Conservation (phyloP, 768 basidiomycete species). For the Cystobasidium tubakii region DNA sequence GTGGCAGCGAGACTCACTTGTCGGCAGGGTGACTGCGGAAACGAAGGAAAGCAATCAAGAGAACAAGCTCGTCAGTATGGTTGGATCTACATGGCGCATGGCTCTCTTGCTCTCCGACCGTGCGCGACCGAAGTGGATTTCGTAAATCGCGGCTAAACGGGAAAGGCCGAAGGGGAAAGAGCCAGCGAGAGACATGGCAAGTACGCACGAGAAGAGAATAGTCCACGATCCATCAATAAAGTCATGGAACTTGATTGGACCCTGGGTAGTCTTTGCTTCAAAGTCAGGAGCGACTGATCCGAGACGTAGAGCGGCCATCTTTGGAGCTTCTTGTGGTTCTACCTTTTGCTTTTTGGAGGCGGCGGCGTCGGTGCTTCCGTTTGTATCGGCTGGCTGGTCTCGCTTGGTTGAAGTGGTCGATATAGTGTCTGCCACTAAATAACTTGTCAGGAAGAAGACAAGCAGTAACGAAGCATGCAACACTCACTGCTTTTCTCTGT, state of each 20-base stretch:
- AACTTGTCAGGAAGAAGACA: too few relatives aligned
- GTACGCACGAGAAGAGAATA: conserved; percentile 66
- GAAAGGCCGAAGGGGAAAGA: conserved; percentile 62
- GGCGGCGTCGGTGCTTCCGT: neutral
- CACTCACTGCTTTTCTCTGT: too few relatives aligned
- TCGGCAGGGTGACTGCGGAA: conserved; percentile 34
- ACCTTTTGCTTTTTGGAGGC: neutral
- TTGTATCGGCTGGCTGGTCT: conserved; percentile 24
- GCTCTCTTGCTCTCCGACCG: too few relatives aligned
- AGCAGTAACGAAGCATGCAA: too few relatives aligned
- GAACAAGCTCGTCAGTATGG: neutral
- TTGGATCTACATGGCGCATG: neutral
- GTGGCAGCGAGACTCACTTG: conserved; percentile 26
- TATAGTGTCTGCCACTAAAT: neutral
- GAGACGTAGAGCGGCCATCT: conserved; percentile 51
- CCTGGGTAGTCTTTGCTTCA: conserved; percentile 77
- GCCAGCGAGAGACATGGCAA: conserved; percentile 69
- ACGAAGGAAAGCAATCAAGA: conserved; percentile 1
- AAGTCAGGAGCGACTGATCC: conserved; percentile 88
- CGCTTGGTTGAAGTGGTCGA: neutral
- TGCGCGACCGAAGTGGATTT: too few relatives aligned
- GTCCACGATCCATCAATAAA: conserved; percentile 88
- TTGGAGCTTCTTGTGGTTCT: neutral
- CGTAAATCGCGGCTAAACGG: too few relatives aligned
- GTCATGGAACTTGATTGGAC: conserved; percentile 75